Base-by-base conservation (phyloP, 208 protist species). In the Wallacemonas collosoma region DNA sequence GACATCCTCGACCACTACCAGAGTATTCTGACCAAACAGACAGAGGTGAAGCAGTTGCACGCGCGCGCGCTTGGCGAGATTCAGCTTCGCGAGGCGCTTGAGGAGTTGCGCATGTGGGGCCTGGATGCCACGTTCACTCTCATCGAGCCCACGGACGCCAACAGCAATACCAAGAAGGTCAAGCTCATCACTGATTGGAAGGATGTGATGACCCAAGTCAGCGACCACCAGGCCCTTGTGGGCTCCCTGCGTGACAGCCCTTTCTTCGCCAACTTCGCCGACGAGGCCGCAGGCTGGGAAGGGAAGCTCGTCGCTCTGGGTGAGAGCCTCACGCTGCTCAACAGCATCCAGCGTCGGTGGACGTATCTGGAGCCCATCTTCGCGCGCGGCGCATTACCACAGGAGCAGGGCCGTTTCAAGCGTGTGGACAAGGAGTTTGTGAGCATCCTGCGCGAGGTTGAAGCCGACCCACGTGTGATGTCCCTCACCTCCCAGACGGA, bases 331-430 rank as follows among this genome's bases (percentile, higher is more conserved):
- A 65, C 80, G 11, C 66, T 90, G 55, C 87, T 99, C 47, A 98
- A 98, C 76, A 81, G 67, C 53, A 98, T 99, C 74, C 98, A 99
- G 89, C 90, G 98, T 47, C 96, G 96, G 69, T 99, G 98, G 98
- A 89, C 98, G 5, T 99, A 99, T 84, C 83, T 99, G 38, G 97
- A 99, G 93, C 98, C 98, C 54, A 98, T 99, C 79, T 99, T 99
- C 75, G 88, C 86, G 1, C 91, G 95, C 47, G 98, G 98, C 39
- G 95, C 98, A 2, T 80, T 99, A 11, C 98, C 98, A 26, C 86
- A 98, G 53, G 95, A 99, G 77, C 95, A 98, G 84, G 84, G 80
- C 6, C 89, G 97, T 40, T 99, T 99, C 86, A 95, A 96, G 82
- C 86, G 91, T 26, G 86, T 99, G 7, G 98, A 99, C 87, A 95